Base-by-base conservation (phyloP, 495 filamentous ascomycete species). In the Coniosporium apollinis region DNA sequence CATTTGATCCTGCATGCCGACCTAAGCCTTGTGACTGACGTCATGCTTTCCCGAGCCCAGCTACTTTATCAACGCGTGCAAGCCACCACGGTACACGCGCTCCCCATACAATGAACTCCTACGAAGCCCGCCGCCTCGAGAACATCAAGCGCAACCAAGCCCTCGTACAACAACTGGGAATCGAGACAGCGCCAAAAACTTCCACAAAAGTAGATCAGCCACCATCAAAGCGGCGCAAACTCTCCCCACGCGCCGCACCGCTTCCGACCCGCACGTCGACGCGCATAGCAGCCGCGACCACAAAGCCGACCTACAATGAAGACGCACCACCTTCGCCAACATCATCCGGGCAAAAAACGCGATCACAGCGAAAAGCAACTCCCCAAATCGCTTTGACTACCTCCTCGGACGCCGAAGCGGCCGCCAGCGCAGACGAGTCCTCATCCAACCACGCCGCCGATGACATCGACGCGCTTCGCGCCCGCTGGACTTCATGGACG, bases 131-230 rank as follows among this genome's bases (percentile, higher is more conserved):
- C 28, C 63, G 69, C 0, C 55, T 62, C 3, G 64, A 64, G 33
- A 73, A 75, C 42, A 72, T 71, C 22, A 63, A 60, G 14, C 52
- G 54, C 0, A 73, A 75, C 47, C 57, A 66, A 37, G 60, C 56
- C 2, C 55, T 72, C 5, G 52, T 74, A 5, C 66, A 59, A 20
- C 38, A 52, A 9, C 47, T 53, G 4, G 47, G 45, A 10, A 54
- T 60, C 20, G 41, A 55, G 21, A 41, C 42, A 17, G 43, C 50
- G 30, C 44, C 30, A 22, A 18, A 41, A 19, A 33, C 37, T 13
- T 41, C 15, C 7, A 19, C 17, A 3, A n/a, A n/a, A 14, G 16
- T 3, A 1, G 30, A 37, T 4, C 34, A 39, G 20, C 32, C 34
- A 15, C 29, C 49, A 20, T 10, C 48, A 5, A 50, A 48, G 18